Base-by-base conservation (phyloP, 176 grass and related monocot species). In the Echinochloa phyllopogon region DNA sequence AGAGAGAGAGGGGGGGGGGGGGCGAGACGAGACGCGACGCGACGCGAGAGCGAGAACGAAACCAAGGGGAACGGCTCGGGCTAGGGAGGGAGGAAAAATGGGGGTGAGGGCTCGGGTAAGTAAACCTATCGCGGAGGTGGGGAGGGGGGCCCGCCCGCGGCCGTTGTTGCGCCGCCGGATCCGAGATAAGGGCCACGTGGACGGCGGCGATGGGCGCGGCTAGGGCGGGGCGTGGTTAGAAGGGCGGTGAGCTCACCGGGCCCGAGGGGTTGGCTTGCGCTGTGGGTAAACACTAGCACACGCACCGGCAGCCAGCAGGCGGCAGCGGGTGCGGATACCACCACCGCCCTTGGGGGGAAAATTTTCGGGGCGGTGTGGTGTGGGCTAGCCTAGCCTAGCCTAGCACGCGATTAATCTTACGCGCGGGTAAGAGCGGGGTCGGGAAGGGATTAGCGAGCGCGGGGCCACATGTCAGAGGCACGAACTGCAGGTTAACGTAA, bases 131-230 rank as follows among this genome's bases (percentile, higher is more conserved):
- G 69, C 44, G 39, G 40, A 3, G 13, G 23, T 25, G n/a, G 23
- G 38, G n/a, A 65, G 47, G 58, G n/a, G n/a, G n/a, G n/a, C n/a
- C 82, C 6, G 75, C 76, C 85, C 37, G 43, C 60, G 75, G 44
- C 64, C 79, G 39, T 25, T 84, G 74, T 33, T 53, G 24, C 37
- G 6, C 17, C 21, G 17, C 1, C 21, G 5, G 68, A 75, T 59
- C 24, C 2, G 10, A 7, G 65, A 86, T 74, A 56, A 61, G 11
- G 53, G n/a, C 0, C 36, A 21, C 59, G 81, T 75, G 81, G 80
- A 82, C 84, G 87, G 52, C 0, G 0, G 0, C 0, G 78, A 90
- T 79, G 0, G 0, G 3, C 3, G 0, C 0, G 0, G 6, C 5
- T 0, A 3, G 41, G 66, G 86, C 65, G 72, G 44, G 74, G 2